Base-by-base conservation (phyloP, 2,329 filamentous ascomycete genomes). In the Epichloe gansuensis region DNA sequence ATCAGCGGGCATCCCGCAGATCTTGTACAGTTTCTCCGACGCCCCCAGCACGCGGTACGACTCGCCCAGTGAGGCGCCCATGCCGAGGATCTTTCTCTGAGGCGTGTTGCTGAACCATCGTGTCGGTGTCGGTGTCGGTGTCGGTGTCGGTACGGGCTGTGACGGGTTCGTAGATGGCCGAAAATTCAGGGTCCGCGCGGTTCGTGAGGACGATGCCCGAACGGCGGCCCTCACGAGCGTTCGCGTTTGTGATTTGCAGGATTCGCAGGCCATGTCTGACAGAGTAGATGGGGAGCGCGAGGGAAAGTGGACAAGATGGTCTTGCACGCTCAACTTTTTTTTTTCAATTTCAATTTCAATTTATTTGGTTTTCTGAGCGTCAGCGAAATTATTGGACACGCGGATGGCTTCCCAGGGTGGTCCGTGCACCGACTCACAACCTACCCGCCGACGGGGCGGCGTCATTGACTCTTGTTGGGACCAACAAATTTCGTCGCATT, bases 11-110 rank as follows among this genome's bases (percentile, higher is more conserved):
- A 69, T 71, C 8, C 83, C 78, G 69, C 88, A 94, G 56, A 81
- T 76, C 63, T 85, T 83, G 72, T 89, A 90, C 53, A 96, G 74
- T 53, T 78, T 74, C 70, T 94, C 84, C 27, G 89, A 93, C 49
- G 82, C 80, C 54, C 82, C 84, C 63, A 93, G 87, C 36, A 89
- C 86, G 51, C 85, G 78, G 66, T 96, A 96, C 12, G 72, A 68
- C 54, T 74, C 66, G 36, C 62, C 56, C 27, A 72, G 55, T 15
- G 60, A 59, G 23, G 61, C 61, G 7, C 64, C 61, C 8, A 73
- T 55, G 5, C 65, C 63, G 21, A 73, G 58, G 2, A 68, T 59
- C 3, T 56, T 61, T 45, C 64, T 62, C 15, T 58, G 52, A 15
- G 61, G 53, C 25, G 72, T 67, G 55, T 55, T 66, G 59, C 64